Percentiles rank a stretch among this genome's conserved stretches.
Conservation (phyloP, 2,329 filamentous ascomycete species). For the Exophiala sp. region DNA sequence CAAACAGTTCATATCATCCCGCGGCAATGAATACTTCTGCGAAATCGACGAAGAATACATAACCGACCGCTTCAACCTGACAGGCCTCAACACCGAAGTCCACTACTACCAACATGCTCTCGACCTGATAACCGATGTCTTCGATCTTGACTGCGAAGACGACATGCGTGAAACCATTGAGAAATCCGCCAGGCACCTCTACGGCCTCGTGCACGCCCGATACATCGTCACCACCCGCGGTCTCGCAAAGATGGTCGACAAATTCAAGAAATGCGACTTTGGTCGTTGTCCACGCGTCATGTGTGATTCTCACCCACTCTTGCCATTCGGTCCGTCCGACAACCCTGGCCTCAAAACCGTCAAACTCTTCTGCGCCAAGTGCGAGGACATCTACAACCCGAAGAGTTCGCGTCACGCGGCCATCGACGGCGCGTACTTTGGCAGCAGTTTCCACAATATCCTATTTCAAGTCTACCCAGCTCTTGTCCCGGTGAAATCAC, state of each 20-base stretch:
- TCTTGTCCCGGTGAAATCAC: constrained; percentile 79
- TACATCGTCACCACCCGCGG: constrained; percentile 96
- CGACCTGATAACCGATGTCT: constrained; percentile 95
- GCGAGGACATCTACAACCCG: constrained; percentile 98
- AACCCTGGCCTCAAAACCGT: constrained; percentile 82
- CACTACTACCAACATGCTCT: constrained; percentile 99
- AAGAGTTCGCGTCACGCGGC: constrained; percentile 93
- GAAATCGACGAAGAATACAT: constrained; percentile 99
- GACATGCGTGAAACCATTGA: constrained; percentile 98
- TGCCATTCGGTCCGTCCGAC: constrained; percentile 93
- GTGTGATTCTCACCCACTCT: constrained; percentile 86
- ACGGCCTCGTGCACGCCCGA: constrained; percentile 90
- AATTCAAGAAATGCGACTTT: constrained; percentile 97
- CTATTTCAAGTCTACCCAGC: constrained; percentile 97
- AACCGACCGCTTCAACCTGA: constrained; percentile 96
- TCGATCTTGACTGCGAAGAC: constrained; percentile 97
- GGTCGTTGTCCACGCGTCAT: constrained; percentile 96
- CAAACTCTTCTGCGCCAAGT: constrained; percentile 94
- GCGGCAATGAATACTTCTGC: constrained; percentile 99
- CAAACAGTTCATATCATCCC: constrained; percentile 89
- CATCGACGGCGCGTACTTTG: constrained; percentile 97
- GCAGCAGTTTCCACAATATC: constrained; percentile 97
- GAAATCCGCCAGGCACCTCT: constrained; percentile 91
- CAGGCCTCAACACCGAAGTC: constrained; percentile 93
- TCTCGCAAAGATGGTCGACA: constrained; percentile 96